Conservation (phyloP, 1,139 yeast genomes). For the Nakaseomyces kungkrabaensis region DNA sequence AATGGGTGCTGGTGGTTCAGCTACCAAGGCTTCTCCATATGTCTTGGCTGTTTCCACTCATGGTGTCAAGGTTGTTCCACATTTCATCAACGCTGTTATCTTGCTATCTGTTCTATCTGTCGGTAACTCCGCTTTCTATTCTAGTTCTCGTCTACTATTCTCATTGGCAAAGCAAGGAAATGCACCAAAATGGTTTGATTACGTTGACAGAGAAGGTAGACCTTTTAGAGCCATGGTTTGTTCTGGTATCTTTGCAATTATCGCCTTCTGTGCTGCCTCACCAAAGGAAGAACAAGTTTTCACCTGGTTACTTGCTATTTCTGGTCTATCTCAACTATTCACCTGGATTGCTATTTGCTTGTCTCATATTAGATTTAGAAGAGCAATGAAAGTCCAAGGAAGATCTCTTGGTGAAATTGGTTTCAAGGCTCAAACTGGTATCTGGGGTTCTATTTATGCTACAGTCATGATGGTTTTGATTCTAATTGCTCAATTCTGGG, state of each 20-base stretch:
- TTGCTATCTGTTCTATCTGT: slow-evolving; percentile 41
- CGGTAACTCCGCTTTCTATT: slow-evolving; percentile 47
- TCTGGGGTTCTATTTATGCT: slow-evolving; percentile 41
- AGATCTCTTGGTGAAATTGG: slow-evolving; percentile 42
- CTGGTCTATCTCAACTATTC: slow-evolving; percentile 50
- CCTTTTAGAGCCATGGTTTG: slow-evolving; percentile 44
- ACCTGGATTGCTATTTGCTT: slow-evolving; percentile 52
- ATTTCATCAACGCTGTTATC: slow-evolving; percentile 39
- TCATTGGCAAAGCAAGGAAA: slow-evolving; percentile 49
- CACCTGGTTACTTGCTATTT: slow-evolving; percentile 51
- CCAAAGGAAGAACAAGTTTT: slow-evolving; percentile 42
- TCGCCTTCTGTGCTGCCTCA: slow-evolving; percentile 49
- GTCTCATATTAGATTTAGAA: slow-evolving; percentile 49
- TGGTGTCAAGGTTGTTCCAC: slow-evolving; percentile 51
- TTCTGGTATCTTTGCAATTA: slow-evolving; percentile 41
- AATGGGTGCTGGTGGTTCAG: slow-evolving; percentile 37
- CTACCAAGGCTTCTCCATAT: slow-evolving; percentile 58
- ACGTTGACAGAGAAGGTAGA: slow-evolving; percentile 51
- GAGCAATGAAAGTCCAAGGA: slow-evolving; percentile 45
- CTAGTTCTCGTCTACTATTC: slow-evolving; percentile 47
- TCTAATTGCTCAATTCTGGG: slow-evolving; percentile 50
- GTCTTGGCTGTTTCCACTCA: slow-evolving; percentile 63
- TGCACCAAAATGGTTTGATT: slow-evolving; percentile 47
- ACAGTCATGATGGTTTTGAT: slow-evolving; percentile 37
- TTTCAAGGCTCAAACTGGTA: slow-evolving; percentile 42